A percentile compares a stretch with the other conserved stretches of the same genome.
Evolutionary conservation across 331 rosid species (phyloP).

Genomic region (Arachis monticola): DNA sequence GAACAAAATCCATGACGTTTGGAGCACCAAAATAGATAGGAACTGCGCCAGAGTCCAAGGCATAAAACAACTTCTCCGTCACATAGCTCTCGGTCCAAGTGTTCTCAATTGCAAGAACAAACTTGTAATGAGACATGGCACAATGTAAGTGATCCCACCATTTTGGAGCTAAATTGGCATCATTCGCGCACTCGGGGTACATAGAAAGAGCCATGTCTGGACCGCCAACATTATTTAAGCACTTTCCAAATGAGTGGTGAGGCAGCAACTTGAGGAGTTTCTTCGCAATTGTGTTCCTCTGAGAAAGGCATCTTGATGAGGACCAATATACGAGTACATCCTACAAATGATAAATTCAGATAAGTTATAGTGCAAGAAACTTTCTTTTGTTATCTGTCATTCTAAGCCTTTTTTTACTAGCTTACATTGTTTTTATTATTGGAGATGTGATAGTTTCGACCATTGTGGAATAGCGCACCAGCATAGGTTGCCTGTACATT

Average conservation of each 20-base stretch:
- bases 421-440: conserved; percentile 66
- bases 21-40: conserved; percentile 98
- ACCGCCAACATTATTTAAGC: conserved; percentile 93
- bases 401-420: neutral
- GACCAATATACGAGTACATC: conserved; percentile 94
- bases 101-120: conserved; percentile 95
- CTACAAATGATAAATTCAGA: conserved; percentile 47
- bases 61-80: conserved; percentile 90
- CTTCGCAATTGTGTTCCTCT: conserved; percentile 74
- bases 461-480: conserved; percentile 86
- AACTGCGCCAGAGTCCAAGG: conserved; percentile 82
- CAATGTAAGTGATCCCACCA: conserved; percentile 99
- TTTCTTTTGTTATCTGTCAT: conserved; percentile 6
- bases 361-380: conserved; percentile 14
- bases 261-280: conserved; percentile 74
- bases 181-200: conserved; percentile 80
- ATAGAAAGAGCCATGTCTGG: conserved; percentile 72
- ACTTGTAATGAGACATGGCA: conserved; percentile 96
- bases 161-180: conserved; percentile 54
- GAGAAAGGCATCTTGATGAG: conserved; percentile 85
- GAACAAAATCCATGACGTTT: conserved; percentile 87
- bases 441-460: conserved; percentile 78
- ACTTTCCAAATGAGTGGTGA: conserved; percentile 90
- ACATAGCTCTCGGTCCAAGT: conserved; percentile 84
- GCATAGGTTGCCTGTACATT: conserved; percentile 95